Conservation (phyloP, 129 eudicot species). For the Tanacetum coccineum region DNA sequence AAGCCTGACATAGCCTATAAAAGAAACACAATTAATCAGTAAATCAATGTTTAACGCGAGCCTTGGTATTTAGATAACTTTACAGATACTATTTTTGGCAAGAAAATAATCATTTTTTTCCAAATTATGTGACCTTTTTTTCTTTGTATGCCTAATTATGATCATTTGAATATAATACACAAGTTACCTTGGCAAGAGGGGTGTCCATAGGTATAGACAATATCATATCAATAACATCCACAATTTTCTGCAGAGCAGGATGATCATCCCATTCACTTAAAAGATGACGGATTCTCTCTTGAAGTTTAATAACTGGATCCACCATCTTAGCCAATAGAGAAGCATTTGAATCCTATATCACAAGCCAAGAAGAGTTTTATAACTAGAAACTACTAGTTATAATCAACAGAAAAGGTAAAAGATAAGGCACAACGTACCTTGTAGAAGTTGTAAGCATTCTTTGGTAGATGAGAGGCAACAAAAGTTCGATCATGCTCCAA, state of each 20-base stretch:
- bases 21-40: too few relatives aligned
- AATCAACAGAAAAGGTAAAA: neutral
- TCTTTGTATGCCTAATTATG: too few relatives aligned
- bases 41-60: too few relatives aligned
- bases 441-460: conserved; percentile 60
- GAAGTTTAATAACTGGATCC: conserved; percentile 51
- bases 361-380: conserved; percentile 9
- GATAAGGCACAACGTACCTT: conserved; percentile 41
- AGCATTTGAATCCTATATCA: conserved; percentile 68
- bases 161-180: too few relatives aligned
- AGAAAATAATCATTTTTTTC: too few relatives aligned
- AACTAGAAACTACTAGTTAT: neutral
- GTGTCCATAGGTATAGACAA: conserved; percentile 74
- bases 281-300: conserved; percentile 40
- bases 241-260: conserved; percentile 78
- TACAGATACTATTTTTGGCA: too few relatives aligned
- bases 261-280: conserved; percentile 76
- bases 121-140: too few relatives aligned
- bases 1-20: conserved; percentile 77
- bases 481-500: conserved; percentile 65
- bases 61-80: too few relatives aligned
- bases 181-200: conserved; percentile 96
- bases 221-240: conserved; percentile 76
- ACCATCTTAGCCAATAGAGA: conserved; percentile 70
- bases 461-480: conserved; percentile 30